phyloP scores from a whole-genome alignment of 2,329 filamentous ascomycete species.

The Penicillium glabrum region DNA sequence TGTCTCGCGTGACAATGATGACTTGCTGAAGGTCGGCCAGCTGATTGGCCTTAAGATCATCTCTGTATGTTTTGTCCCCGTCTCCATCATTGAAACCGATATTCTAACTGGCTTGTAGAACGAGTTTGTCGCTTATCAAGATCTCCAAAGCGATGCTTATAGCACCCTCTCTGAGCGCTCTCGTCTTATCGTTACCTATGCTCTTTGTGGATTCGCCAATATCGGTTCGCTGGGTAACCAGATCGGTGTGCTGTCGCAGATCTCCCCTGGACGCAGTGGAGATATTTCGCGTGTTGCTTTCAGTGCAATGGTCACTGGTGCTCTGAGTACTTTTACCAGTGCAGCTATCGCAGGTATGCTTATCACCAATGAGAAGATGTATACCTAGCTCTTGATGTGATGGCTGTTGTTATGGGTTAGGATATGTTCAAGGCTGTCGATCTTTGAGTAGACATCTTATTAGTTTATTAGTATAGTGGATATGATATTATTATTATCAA shows the following conservation, averaged over 20 bases:
- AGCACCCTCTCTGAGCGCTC: slow-evolving; percentile 66
- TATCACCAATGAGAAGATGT: slow-evolving; percentile 54
- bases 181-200: slow-evolving; percentile 79
- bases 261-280: slow-evolving; percentile 70
- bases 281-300: slow-evolving; percentile 75
- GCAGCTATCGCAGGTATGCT: slow-evolving; percentile 77
- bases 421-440: not conserved
- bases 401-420: not conserved
- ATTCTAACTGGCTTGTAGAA: slow-evolving; percentile 49
- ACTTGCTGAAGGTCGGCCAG: slow-evolving; percentile 69
- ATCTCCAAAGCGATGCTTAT: slow-evolving; percentile 58
- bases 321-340: slow-evolving; percentile 75
- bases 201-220: slow-evolving; percentile 79
- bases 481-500: not conserved
- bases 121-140: slow-evolving; percentile 73
- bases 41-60: slow-evolving; percentile 86
- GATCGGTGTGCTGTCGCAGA: slow-evolving; percentile 81
- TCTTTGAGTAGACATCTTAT: not conserved
- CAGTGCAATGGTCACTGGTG: slow-evolving; percentile 74
- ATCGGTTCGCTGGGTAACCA: slow-evolving; percentile 85
- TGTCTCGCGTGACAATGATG: slow-evolving; percentile 62
- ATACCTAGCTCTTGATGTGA: not conserved
- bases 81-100: slow-evolving; percentile 1
- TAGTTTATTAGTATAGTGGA: not conserved
- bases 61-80: slow-evolving; percentile 50